phyloP scores from a whole-genome alignment of 768 basidiomycete species.

The Fomitopsis serialis region DNA sequence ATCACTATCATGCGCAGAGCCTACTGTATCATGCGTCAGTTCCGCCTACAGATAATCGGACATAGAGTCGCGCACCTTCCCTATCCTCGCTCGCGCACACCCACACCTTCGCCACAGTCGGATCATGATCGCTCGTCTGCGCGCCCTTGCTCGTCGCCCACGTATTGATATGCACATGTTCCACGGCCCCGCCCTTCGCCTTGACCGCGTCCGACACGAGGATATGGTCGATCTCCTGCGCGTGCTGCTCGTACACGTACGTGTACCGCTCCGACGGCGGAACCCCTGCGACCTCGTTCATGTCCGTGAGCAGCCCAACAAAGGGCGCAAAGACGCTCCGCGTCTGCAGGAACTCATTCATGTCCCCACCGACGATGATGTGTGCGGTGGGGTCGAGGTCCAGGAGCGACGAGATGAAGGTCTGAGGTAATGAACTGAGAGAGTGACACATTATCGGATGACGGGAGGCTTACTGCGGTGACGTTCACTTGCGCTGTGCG shows the following conservation, averaged over 20 bases:
- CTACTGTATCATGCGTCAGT: neutral
- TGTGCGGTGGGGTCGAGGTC: constrained; percentile 37
- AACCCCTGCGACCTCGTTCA: constrained; percentile 45
- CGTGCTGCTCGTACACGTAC: constrained; percentile 56
- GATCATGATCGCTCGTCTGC: constrained; percentile 57
- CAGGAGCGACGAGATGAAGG: constrained; percentile 43
- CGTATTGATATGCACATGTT: constrained; percentile 60
- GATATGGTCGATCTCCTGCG: constrained; percentile 54
- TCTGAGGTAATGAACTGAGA: constrained; percentile 25
- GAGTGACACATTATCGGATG: too few species aligned
- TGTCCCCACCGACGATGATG: constrained; percentile 53
- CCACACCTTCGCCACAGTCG: constrained; percentile 45
- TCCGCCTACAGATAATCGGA: neutral
- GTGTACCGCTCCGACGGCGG: constrained; percentile 50
- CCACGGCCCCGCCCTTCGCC: constrained; percentile 36
- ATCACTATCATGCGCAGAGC: neutral
- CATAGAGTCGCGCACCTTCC: neutral
- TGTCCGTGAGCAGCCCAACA: constrained; percentile 35
- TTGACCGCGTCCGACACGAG: constrained; percentile 45
- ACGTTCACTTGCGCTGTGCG: constrained; percentile 46
- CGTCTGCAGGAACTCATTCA: constrained; percentile 55
- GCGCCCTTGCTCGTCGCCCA: constrained; percentile 39
- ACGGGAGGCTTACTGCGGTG: constrained; percentile 48
- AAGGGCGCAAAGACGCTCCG: constrained; percentile 46
- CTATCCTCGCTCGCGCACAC: constrained; percentile 30